Conservation (phyloP, 2,329 filamentous ascomycete genomes). For the Trichoderma afroharzianum region DNA sequence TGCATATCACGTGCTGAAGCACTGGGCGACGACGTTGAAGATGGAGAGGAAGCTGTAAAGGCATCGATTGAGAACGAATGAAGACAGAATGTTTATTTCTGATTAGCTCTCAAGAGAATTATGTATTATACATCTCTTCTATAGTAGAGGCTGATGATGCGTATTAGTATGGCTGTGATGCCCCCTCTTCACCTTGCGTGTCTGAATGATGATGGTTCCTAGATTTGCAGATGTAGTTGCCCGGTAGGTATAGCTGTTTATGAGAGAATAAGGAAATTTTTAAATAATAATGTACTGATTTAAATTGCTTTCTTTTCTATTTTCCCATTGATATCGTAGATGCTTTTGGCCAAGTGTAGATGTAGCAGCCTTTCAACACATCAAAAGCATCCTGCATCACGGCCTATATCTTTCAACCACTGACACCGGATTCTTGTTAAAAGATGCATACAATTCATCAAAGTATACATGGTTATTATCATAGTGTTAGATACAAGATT, state of each 20-base stretch:
- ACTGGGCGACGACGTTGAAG: not conserved
- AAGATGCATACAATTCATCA: not conserved
- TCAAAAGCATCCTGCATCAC: not conserved
- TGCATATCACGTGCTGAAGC: slow-evolving; percentile 2
- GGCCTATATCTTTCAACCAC: not conserved
- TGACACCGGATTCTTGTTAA: not conserved
- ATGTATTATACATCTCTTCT: not conserved
- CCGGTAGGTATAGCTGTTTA: not conserved
- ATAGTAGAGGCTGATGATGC: not conserved
- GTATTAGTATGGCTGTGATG: not conserved
- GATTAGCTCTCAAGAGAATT: not conserved
- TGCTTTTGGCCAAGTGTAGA: not conserved
- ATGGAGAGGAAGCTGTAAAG: not conserved
- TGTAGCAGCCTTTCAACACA: not conserved
- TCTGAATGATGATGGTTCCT: not conserved
- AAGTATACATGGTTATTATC: not conserved
- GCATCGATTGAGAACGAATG: not conserved
- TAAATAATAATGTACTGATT: not conserved
- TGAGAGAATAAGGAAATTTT: not conserved
- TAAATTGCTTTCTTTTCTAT: not conserved
- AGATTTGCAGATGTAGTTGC: not conserved
- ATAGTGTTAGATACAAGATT: not conserved
- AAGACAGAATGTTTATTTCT: not conserved
- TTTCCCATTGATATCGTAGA: not conserved
- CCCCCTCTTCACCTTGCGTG: not conserved